A percentile compares a stretch with the other conserved stretches of the same genome.
These are phyloP conservation scores for Colletotrichum theobromicola DNA, from an alignment of 2,329 filamentous ascomycete species.

Conservation along the genomic window DNA sequence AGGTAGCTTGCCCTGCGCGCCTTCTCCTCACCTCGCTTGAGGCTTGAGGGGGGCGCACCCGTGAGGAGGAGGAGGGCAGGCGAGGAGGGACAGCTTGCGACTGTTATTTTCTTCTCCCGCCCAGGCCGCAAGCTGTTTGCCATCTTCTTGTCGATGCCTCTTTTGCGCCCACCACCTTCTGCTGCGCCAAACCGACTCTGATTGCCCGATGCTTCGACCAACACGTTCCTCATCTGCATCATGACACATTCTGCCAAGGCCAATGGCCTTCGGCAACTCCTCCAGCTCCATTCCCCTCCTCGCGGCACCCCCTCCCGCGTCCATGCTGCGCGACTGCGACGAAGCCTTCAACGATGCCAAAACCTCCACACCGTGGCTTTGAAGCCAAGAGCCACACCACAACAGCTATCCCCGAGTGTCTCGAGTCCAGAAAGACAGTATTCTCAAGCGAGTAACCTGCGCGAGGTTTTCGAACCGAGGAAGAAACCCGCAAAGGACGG, in stretches of 20 bases:
- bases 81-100: neutral
- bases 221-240: neutral
- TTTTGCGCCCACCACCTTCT: neutral
- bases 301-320: slow-evolving; percentile 30
- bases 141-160: neutral
- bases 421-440: neutral
- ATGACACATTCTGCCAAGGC: slow-evolving; percentile 25
- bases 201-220: neutral
- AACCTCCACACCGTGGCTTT: neutral
- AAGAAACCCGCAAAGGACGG: neutral
- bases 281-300: slow-evolving; percentile 25
- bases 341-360: slow-evolving; percentile 14
- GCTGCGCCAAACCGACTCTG: neutral
- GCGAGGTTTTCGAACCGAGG: neutral
- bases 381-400: neutral
- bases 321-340: slow-evolving; percentile 26
- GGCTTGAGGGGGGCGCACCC: neutral
- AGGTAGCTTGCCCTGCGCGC: neutral
- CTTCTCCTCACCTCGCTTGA: neutral
- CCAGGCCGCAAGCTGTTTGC: neutral
- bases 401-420: neutral
- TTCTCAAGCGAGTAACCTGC: neutral
- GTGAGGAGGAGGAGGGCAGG: neutral
- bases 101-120: neutral
- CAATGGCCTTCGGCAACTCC: slow-evolving; percentile 25